Evolutionary conservation across 805 yeast species (phyloP), one percentile per base, ranked within the genome.

Genomic region (Ascoidea tarda): DNA sequence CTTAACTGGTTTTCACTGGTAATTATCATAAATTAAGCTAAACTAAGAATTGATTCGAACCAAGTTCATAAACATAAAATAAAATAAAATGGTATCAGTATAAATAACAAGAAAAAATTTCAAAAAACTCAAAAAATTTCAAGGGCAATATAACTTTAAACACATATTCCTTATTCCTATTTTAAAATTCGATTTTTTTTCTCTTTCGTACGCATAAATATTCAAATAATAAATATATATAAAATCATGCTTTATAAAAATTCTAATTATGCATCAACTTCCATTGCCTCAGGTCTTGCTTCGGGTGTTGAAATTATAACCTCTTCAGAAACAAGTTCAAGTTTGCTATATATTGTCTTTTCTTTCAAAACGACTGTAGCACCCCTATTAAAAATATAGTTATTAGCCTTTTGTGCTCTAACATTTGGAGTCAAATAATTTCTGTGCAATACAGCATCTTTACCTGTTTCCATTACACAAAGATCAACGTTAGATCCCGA

Each of bases 401-500:
- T 80, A 66, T 79, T 79, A 59, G 84, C 82, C 74, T 93, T 93
- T 61, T 76, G 72, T 52, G 81, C 86, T 67, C 99, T 82, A 49
- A 80, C 82, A 67, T 93, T 93, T 54, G 99, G 99, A 51, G 89
- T 87, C 66, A 84, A 74, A 75, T 87, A 87, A 69, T 90, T 90
- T 71, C 99, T 81, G 66, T 77, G 73, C 53, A 91, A 75, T 56
- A 76, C 79, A 6, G 98, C 96, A 66, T 87, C 95, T 65, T 87
- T 81, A 57, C 93, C 96, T 47, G 78, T 72, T 70, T 91, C 97
- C 95, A 93, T 88, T 16, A 93, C 98, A 73, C 98, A 93, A 57
- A 93, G 73, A 66, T 93, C 99, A 45, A 93, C 98, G 64, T 93
- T 93, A 33, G 99, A 93, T 66, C 99, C 99, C 1, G 98, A 91